These are phyloP conservation scores for Venturia pyrina DNA, from an alignment of 2,329 filamentous ascomycete species.

Conservation along the genomic window DNA sequence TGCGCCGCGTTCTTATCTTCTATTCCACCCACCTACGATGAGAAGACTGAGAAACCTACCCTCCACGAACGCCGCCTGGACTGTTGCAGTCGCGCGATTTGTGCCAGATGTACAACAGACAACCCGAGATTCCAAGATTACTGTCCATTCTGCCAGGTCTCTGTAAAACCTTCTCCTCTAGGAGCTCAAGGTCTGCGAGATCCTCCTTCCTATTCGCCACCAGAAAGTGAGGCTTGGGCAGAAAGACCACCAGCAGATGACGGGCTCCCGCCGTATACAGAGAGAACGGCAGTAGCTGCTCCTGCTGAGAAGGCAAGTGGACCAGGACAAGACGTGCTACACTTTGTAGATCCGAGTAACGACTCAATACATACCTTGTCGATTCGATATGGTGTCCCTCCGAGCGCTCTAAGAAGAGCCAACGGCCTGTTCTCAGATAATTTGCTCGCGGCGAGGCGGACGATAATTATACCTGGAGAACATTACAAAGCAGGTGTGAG, in stretches of 20 bases:
- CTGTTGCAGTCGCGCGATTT: conserved; percentile 64
- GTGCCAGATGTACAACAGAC: conserved; percentile 57
- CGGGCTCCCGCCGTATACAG: conserved; percentile 3
- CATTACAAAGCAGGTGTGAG: conserved; percentile 58
- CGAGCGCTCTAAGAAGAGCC: conserved; percentile 48
- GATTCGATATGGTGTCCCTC: conserved; percentile 60
- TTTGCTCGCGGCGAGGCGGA: conserved; percentile 57
- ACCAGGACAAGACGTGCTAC: conserved; percentile 47
- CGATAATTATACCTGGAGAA: conserved; percentile 60
- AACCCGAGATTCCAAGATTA: conserved; percentile 59
- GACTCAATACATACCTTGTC: conserved; percentile 61
- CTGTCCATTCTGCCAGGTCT: conserved; percentile 70
- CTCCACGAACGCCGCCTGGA: conserved; percentile 50
- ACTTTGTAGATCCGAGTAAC: conserved; percentile 61
- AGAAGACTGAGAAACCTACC: conserved; percentile 51
- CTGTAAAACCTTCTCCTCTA: conserved; percentile 47
- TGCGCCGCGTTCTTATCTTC: conserved; percentile 54
- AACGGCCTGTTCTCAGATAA: conserved; percentile 67
- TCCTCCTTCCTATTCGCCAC: conserved; percentile 55
- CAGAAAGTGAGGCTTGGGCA: conserved; percentile 18
- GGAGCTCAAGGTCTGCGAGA: conserved; percentile 48
- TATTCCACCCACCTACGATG: conserved; percentile 41
- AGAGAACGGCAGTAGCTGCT: neutral
- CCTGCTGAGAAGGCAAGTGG: neutral
- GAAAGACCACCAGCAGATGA: neutral